A percentile compares a stretch with the other conserved stretches of the same genome.
Conservation (phyloP, 495 filamentous ascomycete species). For the Podospora conica region DNA sequence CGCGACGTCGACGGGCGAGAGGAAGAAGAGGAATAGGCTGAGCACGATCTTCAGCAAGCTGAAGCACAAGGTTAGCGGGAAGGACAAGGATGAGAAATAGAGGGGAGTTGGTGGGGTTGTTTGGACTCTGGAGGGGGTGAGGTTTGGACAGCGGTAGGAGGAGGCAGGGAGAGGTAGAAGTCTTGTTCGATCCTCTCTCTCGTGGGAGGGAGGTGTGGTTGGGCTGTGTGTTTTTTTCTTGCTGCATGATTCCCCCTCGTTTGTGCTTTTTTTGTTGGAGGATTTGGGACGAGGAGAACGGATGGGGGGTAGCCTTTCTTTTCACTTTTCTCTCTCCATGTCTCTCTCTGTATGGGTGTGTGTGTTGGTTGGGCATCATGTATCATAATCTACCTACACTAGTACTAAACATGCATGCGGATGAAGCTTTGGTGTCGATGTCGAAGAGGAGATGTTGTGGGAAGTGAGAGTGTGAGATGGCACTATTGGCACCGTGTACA, state of each 20-base stretch:
- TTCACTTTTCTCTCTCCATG: neutral
- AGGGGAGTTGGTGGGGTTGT: slow-evolving; percentile 8
- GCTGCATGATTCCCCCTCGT: slow-evolving; percentile 36
- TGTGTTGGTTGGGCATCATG: neutral
- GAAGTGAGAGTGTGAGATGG: neutral
- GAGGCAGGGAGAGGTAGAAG: slow-evolving; percentile 9
- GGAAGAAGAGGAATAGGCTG: slow-evolving; percentile 56
- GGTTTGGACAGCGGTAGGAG: neutral
- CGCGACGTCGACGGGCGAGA: slow-evolving; percentile 24
- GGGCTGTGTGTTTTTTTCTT: slow-evolving; percentile 21
- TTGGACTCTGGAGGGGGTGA: neutral
- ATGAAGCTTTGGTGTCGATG: neutral
- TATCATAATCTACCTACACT: neutral
- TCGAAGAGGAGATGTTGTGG: neutral
- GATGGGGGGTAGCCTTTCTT: neutral
- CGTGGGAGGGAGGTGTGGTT: too few relatives aligned
- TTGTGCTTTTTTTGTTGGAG: neutral
- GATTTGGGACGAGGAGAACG: neutral
- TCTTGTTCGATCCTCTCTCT: too few relatives aligned
- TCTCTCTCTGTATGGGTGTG: neutral
- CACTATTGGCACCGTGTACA: neutral
- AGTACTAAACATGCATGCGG: neutral
- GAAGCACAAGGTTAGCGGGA: slow-evolving; percentile 47
- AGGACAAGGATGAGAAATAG: slow-evolving; percentile 26
- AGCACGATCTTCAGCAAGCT: slow-evolving; percentile 52